A percentile compares a stretch with the other conserved stretches of the same genome.
Evolutionary conservation across 495 filamentous ascomycete genomes (phyloP).

Genomic region (Talaromyces ruber): DNA sequence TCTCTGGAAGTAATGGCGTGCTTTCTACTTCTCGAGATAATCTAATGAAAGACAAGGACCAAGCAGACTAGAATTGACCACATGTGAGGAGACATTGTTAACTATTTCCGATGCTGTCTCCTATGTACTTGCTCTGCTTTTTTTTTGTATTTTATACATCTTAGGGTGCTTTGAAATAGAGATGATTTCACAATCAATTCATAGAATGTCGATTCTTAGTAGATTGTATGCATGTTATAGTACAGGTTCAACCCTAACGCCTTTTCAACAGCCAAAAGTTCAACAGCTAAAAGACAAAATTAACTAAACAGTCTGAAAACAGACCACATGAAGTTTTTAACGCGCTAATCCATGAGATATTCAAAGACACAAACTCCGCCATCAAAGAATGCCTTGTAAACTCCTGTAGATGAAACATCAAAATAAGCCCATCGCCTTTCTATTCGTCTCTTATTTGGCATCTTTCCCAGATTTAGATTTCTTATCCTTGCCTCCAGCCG

Average conservation of each 20-base stretch:
- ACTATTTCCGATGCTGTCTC: constrained; percentile 1
- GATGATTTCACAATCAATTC: neutral
- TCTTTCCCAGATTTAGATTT: constrained; percentile 18
- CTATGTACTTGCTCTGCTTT: constrained; percentile 8
- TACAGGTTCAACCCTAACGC: neutral
- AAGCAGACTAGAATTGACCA: neutral
- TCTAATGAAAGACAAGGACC: neutral
- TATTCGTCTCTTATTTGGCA: constrained; percentile 8
- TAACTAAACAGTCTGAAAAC: neutral
- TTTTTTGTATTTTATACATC: constrained; percentile 5
- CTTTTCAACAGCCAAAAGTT: neutral
- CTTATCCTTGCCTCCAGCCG: constrained; percentile 12
- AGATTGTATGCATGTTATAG: neutral
- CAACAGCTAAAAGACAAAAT: neutral
- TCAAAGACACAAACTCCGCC: neutral
- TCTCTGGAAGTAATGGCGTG: neutral
- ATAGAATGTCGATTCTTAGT: neutral
- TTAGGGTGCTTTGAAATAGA: constrained; percentile 5
- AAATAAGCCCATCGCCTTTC: neutral
- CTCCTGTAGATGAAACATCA: neutral
- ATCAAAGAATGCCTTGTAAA: neutral
- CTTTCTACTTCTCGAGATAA: neutral
- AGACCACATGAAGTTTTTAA: neutral
- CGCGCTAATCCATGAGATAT: neutral
- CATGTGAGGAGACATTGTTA: neutral